phyloP scores from a whole-genome alignment of 2,329 filamentous ascomycete genomes.

The Aaosphaeria arxii region DNA sequence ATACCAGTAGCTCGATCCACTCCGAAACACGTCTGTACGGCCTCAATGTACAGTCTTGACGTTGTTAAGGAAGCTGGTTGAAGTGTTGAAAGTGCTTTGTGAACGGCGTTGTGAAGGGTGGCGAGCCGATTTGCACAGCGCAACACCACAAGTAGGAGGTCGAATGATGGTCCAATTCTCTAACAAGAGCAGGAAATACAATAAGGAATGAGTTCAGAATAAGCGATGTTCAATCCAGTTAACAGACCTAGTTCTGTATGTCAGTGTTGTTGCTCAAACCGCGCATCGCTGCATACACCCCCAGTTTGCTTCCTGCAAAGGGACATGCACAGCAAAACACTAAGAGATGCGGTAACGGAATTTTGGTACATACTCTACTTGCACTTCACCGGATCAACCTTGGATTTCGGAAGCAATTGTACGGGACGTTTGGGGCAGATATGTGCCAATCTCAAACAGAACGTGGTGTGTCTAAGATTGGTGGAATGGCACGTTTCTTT shows the following conservation, averaged over 20 bases:
- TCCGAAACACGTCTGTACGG: neutral
- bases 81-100: too few species aligned
- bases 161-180: neutral
- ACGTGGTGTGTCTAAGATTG: conserved; percentile 31
- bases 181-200: neutral
- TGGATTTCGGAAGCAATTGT: conserved; percentile 25
- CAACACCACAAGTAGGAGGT: conserved; percentile 7
- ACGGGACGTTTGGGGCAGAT: conserved; percentile 16
- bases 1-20: neutral
- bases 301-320: conserved; percentile 33
- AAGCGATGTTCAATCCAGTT: neutral
- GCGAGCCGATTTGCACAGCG: too few species aligned
- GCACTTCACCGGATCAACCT: conserved; percentile 26
- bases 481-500: conserved; percentile 33
- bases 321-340: conserved; percentile 24
- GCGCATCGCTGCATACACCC: conserved; percentile 9
- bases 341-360: conserved; percentile 29
- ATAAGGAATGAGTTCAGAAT: neutral
- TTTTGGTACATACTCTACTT: conserved; percentile 32
- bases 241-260: conserved; percentile 4
- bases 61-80: too few species aligned
- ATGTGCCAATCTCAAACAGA: conserved; percentile 18
- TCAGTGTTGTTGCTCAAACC: conserved; percentile 15
- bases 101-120: too few species aligned
- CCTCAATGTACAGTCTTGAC: neutral